Evolutionary conservation across 148 eudicot genomes (phyloP).

Genomic region (Agrostemma githago): DNA sequence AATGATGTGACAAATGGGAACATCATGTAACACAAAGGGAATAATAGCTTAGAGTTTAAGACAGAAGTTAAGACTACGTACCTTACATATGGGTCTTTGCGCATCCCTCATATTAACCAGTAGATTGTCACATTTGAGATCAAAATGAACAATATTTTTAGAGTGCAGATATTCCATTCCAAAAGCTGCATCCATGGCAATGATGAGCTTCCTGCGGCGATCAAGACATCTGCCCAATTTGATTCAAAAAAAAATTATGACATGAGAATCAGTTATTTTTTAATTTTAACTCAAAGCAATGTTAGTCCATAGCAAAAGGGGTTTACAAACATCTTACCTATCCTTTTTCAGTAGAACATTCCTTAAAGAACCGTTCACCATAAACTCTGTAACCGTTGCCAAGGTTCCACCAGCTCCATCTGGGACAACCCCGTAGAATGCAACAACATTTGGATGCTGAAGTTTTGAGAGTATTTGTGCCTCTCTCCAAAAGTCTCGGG

Average conservation of each 20-base stretch:
- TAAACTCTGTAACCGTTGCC: conserved; percentile 92
- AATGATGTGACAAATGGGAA: neutral
- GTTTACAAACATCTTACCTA: conserved; percentile 32
- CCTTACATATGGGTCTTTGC: conserved; percentile 94
- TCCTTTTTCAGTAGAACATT: conserved; percentile 78
- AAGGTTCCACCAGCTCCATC: conserved; percentile 90
- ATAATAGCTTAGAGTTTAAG: neutral
- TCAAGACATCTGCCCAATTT: conserved; percentile 61
- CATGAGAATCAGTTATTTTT: neutral
- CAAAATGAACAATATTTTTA: conserved; percentile 93
- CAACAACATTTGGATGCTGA: conserved; percentile 95
- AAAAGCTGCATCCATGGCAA: conserved; percentile 99
- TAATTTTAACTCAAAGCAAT: neutral
- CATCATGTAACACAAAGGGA: neutral
- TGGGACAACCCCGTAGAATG: conserved; percentile 97
- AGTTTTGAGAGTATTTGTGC: conserved; percentile 89
- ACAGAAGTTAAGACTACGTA: conserved; percentile 17
- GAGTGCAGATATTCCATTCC: conserved; percentile 98
- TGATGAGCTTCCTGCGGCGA: conserved; percentile 69
- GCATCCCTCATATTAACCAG: conserved; percentile 89
- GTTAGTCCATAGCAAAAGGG: neutral
- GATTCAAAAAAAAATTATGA: conserved; percentile 1
- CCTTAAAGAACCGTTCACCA: conserved; percentile 94
- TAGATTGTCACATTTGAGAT: conserved; percentile 94
- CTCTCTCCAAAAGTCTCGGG: conserved; percentile 93